A percentile compares a stretch with the other conserved stretches of the same genome.
Conservation (phyloP, 495 filamentous ascomycete species). For the Penicillium soppii region DNA sequence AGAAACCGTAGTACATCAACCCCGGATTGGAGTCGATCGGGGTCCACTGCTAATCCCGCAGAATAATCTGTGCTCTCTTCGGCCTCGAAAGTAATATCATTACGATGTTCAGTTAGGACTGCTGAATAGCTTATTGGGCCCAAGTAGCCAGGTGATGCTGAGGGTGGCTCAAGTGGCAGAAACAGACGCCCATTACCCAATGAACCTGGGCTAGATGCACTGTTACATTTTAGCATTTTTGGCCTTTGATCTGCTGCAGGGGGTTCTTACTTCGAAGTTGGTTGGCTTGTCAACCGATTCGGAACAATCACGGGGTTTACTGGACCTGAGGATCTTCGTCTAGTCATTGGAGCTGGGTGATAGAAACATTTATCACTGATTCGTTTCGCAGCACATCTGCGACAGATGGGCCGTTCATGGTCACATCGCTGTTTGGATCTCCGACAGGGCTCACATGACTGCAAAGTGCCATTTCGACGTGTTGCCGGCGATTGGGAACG, state of each 20-base stretch:
- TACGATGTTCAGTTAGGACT: conserved; percentile 41
- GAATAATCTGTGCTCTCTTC: conserved; percentile 33
- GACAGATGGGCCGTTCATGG: conserved; percentile 40
- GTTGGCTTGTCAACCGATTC: conserved; percentile 18
- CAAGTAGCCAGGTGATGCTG: conserved; percentile 42
- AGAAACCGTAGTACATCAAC: conserved; percentile 43
- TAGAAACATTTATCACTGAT: conserved; percentile 39
- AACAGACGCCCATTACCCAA: conserved; percentile 22
- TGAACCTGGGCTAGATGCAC: conserved; percentile 30
- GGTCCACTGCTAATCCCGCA: conserved; percentile 24
- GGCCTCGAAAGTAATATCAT: conserved; percentile 36
- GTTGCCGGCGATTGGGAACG: conserved; percentile 28
- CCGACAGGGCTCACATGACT: conserved; percentile 54
- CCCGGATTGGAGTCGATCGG: conserved; percentile 38
- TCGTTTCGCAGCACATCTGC: conserved; percentile 34
- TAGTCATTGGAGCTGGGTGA: conserved; percentile 47
- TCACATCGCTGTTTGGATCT: conserved; percentile 53
- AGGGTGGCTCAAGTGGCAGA: conserved; percentile 25
- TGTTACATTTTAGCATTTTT: conserved; percentile 6
- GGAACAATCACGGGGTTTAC: conserved; percentile 7
- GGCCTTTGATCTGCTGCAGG: background rate
- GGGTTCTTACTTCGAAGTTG: conserved; percentile 27
- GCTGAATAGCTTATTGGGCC: conserved; percentile 52
- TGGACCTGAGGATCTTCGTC: conserved; percentile 18
- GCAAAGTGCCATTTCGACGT: conserved; percentile 47